Percentiles rank a stretch among this genome's conserved stretches.
These are phyloP conservation scores for Sequoia sempervirens DNA, from an alignment of 75 land plant species.

Conservation along the genomic window DNA sequence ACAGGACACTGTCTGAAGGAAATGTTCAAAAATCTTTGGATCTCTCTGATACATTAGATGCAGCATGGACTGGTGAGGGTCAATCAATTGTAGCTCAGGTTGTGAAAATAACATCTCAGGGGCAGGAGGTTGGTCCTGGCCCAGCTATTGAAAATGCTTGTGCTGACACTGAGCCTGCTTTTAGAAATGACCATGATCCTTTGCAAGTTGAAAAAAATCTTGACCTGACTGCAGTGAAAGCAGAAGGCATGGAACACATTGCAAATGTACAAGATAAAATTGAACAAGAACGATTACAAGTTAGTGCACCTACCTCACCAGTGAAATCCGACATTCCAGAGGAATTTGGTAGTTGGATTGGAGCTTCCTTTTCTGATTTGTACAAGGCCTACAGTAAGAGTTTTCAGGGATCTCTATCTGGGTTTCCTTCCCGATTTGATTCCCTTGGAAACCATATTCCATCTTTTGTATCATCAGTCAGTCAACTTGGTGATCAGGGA, in stretches of 20 bases:
- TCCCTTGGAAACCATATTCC: constrained; percentile 30
- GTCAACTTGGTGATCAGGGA: constrained; percentile 32
- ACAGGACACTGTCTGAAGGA: constrained; percentile 49
- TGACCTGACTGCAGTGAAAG: constrained; percentile 6
- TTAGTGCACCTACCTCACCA: constrained; percentile 12
- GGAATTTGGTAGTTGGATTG: constrained; percentile 36
- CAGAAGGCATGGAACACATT: constrained; percentile 9
- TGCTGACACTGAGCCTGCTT: background rate
- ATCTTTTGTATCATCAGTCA: constrained; percentile 31
- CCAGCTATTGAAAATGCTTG: background rate
- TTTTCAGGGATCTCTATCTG: constrained; percentile 5
- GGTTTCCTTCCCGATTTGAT: constrained; percentile 23
- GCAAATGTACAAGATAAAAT: constrained; percentile 11
- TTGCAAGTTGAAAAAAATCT: constrained; percentile 3
- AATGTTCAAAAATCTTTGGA: constrained; percentile 29
- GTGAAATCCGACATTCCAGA: constrained; percentile 25
- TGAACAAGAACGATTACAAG: constrained; percentile 3
- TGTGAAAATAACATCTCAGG: constrained; percentile 18
- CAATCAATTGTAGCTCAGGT: constrained; percentile 18
- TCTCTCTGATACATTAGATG: constrained; percentile 68
- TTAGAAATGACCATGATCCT: constrained; percentile 7
- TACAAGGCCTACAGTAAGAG: constrained; percentile 42
- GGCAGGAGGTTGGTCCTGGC: constrained; percentile 19
- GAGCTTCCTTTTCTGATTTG: constrained; percentile 43
- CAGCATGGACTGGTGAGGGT: constrained; percentile 72